Evolutionary conservation across 2,329 filamentous ascomycete genomes (phyloP).

Genomic region (Botrytis byssoidea): DNA sequence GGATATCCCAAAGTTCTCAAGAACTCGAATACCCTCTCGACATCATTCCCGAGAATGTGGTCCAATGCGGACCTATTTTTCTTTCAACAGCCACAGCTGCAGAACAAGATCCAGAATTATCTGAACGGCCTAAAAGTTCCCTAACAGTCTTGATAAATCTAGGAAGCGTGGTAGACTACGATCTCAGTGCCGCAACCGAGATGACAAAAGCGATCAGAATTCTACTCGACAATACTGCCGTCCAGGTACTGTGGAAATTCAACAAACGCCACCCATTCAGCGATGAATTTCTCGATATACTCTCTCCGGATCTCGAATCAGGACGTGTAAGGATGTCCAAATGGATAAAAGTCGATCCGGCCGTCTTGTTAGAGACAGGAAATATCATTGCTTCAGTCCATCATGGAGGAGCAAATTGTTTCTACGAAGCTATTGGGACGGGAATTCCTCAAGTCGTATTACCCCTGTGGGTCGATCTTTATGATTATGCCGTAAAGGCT

Average conservation of each 20-base stretch:
- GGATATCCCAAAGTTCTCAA: constrained; percentile 26
- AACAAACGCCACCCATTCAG: constrained; percentile 13
- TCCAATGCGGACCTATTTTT: constrained; percentile 48
- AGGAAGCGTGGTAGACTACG: constrained; percentile 38
- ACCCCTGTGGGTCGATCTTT: constrained; percentile 47
- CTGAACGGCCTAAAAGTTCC: constrained; percentile 42
- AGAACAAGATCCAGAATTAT: constrained; percentile 43
- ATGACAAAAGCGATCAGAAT: constrained; percentile 41
- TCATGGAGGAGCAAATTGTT: constrained; percentile 43
- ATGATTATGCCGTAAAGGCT: constrained; percentile 44
- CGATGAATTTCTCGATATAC: constrained; percentile 22
- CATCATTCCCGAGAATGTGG: constrained; percentile 41
- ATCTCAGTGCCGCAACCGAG: constrained; percentile 38
- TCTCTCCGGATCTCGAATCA: constrained; percentile 8
- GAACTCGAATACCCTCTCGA: constrained; percentile 39
- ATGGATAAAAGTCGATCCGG: constrained; percentile 21
- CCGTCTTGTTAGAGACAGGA: constrained; percentile 39
- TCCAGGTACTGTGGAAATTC: constrained; percentile 41
- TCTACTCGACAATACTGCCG: constrained; percentile 37
- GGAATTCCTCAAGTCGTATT: constrained; percentile 47
- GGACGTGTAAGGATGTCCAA: constrained; percentile 17
- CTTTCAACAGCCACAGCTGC: constrained; percentile 37
- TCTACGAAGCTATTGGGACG: constrained; percentile 44
- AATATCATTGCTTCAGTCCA: constrained; percentile 39
- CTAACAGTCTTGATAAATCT: constrained; percentile 49